A percentile compares a stretch with the other conserved stretches of the same genome.
Conservation (phyloP, 2,329 filamentous ascomycete species). For the Cladosporium sp. region DNA sequence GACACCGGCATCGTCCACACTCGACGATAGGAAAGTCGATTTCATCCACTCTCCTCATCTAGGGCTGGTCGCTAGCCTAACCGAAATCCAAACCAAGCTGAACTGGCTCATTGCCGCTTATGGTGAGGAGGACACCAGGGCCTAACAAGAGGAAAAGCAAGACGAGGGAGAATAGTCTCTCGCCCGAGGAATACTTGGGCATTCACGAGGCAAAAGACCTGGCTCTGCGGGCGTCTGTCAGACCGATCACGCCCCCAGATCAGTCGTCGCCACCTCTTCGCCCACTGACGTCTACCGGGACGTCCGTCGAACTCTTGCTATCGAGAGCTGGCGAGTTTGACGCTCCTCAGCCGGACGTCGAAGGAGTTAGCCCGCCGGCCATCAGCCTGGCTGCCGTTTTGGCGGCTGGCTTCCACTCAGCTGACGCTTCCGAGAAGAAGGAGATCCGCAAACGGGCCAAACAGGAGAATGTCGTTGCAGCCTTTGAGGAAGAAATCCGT, state of each 20-base stretch:
- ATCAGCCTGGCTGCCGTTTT: neutral
- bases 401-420: neutral
- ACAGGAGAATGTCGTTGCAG: neutral
- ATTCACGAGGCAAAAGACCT: neutral
- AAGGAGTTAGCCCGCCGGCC: neutral
- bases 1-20: neutral
- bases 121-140: neutral
- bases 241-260: neutral
- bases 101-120: neutral
- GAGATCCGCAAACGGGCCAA: neutral
- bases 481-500: neutral
- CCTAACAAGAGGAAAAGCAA: neutral
- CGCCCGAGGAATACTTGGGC: neutral
- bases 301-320: neutral
- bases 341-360: neutral
- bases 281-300: neutral
- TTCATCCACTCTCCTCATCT: neutral
- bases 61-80: neutral
- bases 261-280: neutral
- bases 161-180: neutral
- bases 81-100: neutral
- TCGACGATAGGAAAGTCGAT: neutral
- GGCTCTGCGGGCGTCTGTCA: neutral
- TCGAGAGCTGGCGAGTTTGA: neutral
- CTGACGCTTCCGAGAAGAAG: neutral